Base-by-base conservation (phyloP, 768 basidiomycete genomes). In the Russula griseocarnosa region DNA sequence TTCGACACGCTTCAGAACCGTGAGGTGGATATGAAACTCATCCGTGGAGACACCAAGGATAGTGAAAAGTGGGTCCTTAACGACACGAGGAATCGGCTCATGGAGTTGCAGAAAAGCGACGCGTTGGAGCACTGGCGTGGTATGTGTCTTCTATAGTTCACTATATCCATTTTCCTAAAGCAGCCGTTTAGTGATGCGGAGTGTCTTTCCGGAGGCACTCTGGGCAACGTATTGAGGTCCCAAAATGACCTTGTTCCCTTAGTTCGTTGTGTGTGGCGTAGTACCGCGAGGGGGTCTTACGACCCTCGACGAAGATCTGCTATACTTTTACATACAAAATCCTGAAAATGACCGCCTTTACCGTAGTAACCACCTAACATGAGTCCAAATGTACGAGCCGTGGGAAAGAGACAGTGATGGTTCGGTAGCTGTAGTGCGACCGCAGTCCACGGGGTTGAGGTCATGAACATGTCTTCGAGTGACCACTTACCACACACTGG, bases 111-210 rank as follows among this genome's bases (percentile, higher is more conserved):
- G 72, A 75, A 81, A 30, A 77, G 77, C 40, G 83, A 84, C 67
- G 85, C 86, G 1, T 66, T 84, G 51, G 80, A 84, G 49, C 92
- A 93, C 69, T 97, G 94, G 94, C 79, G 79, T 65, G 72, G 89
- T 89, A 71, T 67, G 86, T 79, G 30, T n/a, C 38, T 26, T 44
- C 14, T 20, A 24, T 11, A 3, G 18, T 14, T 11, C 22, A 53
- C 50, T 16, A 13, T 9, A 28, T 20, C 10, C 42, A 16, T 42
- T 3, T 18, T 20, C 47, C 56, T 60, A 61, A 32, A 28, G 14
- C 55, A 44, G 54, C 18, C 42, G 14, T 22, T 2, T 62, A 88
- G 87, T 92, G 38, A 94, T 95, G 91, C 82, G 90, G 61, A 75
- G 85, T 36, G 82, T 90, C n/a, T 70, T 94, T 67, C 83, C 87